These are phyloP conservation scores for Lyophyllum atratum DNA, from an alignment of 768 basidiomycete species.

Conservation along the genomic window DNA sequence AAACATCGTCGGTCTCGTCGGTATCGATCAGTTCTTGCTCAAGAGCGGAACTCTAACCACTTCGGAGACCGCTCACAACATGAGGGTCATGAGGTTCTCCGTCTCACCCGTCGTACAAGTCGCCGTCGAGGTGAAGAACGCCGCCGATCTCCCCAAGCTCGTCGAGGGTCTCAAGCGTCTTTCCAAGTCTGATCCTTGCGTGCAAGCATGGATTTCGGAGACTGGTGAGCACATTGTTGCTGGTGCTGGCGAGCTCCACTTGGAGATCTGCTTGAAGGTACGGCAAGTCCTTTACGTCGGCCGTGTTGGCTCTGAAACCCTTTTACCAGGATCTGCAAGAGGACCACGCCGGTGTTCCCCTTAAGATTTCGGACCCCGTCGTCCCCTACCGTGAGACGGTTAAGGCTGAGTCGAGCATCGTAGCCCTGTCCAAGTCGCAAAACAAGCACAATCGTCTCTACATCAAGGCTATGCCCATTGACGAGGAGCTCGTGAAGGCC, in stretches of 20 bases:
- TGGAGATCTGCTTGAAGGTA: slow-evolving; percentile 99
- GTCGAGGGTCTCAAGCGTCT: slow-evolving; percentile 99
- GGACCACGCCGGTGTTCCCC: slow-evolving; percentile 97
- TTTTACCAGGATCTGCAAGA: slow-evolving; percentile 86
- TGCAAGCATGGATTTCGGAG: slow-evolving; percentile 90
- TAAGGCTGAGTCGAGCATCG: slow-evolving; percentile 91
- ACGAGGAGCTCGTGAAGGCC: slow-evolving; percentile 90
- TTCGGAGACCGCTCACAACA: slow-evolving; percentile 98
- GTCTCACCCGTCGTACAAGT: slow-evolving; percentile 98
- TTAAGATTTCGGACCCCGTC: slow-evolving; percentile 96
- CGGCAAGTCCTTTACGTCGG: not conserved
- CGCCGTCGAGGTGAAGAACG: slow-evolving; percentile 99
- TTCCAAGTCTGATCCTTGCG: slow-evolving; percentile 99
- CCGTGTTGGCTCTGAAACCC: not conserved
- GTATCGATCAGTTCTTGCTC: slow-evolving; percentile 99
- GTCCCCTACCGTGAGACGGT: slow-evolving; percentile 98
- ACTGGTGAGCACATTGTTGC: slow-evolving; percentile 98
- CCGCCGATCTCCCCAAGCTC: slow-evolving; percentile 96
- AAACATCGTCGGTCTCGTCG: slow-evolving; percentile 98
- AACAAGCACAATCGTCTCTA: slow-evolving; percentile 99
- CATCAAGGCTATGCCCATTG: slow-evolving; percentile 88
- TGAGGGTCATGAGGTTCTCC: slow-evolving; percentile 99
- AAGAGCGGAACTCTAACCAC: slow-evolving; percentile 98
- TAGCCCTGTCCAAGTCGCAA: slow-evolving; percentile 97
- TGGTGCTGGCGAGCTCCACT: slow-evolving; percentile 96